Base-by-base conservation (phyloP, 2,329 filamentous ascomycete genomes). In the Penicillium brasilianum region DNA sequence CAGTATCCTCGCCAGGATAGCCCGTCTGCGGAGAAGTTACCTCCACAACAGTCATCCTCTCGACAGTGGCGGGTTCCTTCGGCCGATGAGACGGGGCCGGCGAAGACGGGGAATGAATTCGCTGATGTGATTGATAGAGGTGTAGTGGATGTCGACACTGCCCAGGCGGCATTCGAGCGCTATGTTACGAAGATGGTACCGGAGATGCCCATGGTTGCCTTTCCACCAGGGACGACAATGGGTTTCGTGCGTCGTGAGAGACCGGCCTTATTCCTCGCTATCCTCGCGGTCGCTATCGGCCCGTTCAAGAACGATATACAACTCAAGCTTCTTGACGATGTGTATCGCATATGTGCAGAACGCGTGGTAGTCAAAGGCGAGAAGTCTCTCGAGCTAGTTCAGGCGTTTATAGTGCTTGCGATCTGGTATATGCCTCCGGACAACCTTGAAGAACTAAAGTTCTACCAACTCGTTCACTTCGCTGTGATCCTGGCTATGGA, bases 391-490 rank as follows among this genome's bases (percentile, higher is more conserved):
- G 93, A 96, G 75, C 81, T 96, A 7, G 87, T 96, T 9, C 93
- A 97, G 77, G 86, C 91, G 1, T 79, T 96, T 43, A 84, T 91
- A 60, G 81, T 96, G 3, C 83, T 87, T 7, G 87, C 89, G n/a
- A 85, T 93, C 20, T 96, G 92, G 91, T 96, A 96, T 74, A 88
- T 88, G 74, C 91, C 92, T 16, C 92, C 92, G 0, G 88, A 94
- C 66, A 85, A 90, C 69, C 91, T 91, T 61, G 91, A 96, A 71
- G 90, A 95, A 77, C 86, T 94, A 71, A 95, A 95, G 73, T 96
- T 95, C 74, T 96, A 95, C 78, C 91, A 94, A 78, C 84, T 95
- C 66, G 87, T 92, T 49, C 91, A 96, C 74, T 87, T 92, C 71
- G 90, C 90, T 2, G 89, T 89, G 51, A 85, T 92, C 68, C 91